Evolutionary conservation across 2,329 filamentous ascomycete genomes (phyloP).

Genomic region (Fusarium drepaniforme): DNA sequence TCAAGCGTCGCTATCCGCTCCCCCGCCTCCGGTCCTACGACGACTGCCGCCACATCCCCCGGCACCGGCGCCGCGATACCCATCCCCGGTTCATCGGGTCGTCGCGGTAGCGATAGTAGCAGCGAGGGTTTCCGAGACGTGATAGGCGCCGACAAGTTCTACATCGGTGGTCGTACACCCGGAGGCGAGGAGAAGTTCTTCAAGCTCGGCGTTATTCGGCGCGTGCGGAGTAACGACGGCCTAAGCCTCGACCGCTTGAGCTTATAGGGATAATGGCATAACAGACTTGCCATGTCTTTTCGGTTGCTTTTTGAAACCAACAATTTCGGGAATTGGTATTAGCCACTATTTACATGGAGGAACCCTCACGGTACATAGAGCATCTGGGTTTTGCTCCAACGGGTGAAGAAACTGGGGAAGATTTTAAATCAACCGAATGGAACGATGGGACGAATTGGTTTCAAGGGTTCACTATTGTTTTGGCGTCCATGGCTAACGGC

Average conservation of each 20-base stretch:
- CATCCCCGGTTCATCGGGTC: slow-evolving; percentile 55
- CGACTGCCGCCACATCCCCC: slow-evolving; percentile 32
- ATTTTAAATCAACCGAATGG: slow-evolving; percentile 21
- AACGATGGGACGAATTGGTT: slow-evolving; percentile 20
- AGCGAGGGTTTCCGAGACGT: slow-evolving; percentile 82
- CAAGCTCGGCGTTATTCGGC: slow-evolving; percentile 80
- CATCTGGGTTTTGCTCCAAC: slow-evolving; percentile 15
- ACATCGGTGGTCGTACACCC: slow-evolving; percentile 82
- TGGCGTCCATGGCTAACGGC: slow-evolving; percentile 27
- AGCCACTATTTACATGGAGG: slow-evolving; percentile 17
- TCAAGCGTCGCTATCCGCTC: slow-evolving; percentile 48
- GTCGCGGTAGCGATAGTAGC: slow-evolving; percentile 80
- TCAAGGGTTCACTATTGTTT: not conserved
- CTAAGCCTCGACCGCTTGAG: slow-evolving; percentile 82
- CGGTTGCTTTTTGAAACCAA: not conserved
- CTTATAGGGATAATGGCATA: slow-evolving; percentile 63
- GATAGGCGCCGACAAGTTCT: slow-evolving; percentile 81
- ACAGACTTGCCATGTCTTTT: not conserved
- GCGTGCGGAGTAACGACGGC: slow-evolving; percentile 79
- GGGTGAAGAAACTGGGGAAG: not conserved
- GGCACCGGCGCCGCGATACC: slow-evolving; percentile 52
- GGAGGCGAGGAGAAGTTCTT: slow-evolving; percentile 85
- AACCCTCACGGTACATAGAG: slow-evolving; percentile 24
- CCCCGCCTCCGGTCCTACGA: slow-evolving; percentile 37
- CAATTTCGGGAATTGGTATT: slow-evolving; percentile 11